phyloP scores from a whole-genome alignment of 306 rosid species.

The Gillenia trifoliata region DNA sequence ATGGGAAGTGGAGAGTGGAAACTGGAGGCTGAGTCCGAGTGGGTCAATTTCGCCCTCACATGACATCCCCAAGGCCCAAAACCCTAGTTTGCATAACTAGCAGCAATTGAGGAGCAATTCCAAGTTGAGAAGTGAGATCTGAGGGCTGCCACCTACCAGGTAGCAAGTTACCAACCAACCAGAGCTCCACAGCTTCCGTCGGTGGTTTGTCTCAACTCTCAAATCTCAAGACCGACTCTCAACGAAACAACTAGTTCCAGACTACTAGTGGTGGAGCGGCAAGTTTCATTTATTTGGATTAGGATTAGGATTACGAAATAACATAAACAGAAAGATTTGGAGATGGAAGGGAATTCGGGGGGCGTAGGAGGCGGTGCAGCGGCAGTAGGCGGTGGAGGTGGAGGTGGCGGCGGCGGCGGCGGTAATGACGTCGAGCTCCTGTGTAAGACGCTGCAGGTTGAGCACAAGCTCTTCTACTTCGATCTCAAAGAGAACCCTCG shows the following conservation, averaged over 20 bases:
- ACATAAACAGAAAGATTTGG: not conserved
- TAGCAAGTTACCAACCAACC: not conserved
- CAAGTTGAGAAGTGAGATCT: not conserved
- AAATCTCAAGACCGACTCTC: too few relatives aligned
- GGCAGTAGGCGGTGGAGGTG: slow-evolving; percentile 9
- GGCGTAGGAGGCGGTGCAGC: slow-evolving; percentile 24
- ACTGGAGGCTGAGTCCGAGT: not conserved
- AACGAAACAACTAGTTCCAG: not conserved
- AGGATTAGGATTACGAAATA: not conserved
- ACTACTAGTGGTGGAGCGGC: not conserved
- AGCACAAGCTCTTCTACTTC: slow-evolving; percentile 96
- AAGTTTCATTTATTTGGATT: not conserved
- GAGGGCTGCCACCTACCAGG: not conserved
- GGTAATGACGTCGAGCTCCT: slow-evolving; percentile 86
- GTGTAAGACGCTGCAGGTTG: slow-evolving; percentile 95
- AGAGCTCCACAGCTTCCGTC: not conserved
- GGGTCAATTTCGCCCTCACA: slow-evolving; percentile 21
- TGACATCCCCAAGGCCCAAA: slow-evolving; percentile 1
- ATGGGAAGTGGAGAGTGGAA: not conserved
- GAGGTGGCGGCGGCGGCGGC: slow-evolving; percentile 11
- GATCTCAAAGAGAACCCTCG: slow-evolving; percentile 99
- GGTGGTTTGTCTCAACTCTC: not conserved
- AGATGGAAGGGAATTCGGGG: slow-evolving; percentile 72
- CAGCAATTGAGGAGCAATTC: not conserved
- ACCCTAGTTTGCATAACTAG: slow-evolving; percentile 7